These are phyloP conservation scores for Bipolaris oryzae DNA, from an alignment of 2,329 filamentous ascomycete genomes.

Conservation along the genomic window DNA sequence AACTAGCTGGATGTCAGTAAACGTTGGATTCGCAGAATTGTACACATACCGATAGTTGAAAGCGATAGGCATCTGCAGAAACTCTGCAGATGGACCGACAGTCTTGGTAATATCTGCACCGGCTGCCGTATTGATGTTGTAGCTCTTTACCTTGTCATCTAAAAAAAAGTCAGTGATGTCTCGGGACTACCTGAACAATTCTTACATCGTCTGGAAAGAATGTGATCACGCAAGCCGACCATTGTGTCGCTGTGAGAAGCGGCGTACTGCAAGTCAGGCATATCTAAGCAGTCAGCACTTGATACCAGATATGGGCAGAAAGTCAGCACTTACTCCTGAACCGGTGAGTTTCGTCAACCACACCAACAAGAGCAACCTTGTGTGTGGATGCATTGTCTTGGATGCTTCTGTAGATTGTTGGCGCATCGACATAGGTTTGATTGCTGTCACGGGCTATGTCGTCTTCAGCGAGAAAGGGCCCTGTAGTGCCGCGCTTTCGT, in stretches of 20 bases:
- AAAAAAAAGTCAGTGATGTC: not conserved
- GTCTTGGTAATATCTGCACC: conserved; percentile 68
- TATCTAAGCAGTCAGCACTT: conserved; percentile 52
- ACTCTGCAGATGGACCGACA: conserved; percentile 79
- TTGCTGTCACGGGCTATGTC: conserved; percentile 10
- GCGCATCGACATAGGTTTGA: conserved; percentile 28
- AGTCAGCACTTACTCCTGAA: conserved; percentile 67
- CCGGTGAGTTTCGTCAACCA: conserved; percentile 80
- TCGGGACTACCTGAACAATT: conserved; percentile 7
- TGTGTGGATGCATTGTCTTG: conserved; percentile 73
- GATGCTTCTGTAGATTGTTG: conserved; percentile 65
- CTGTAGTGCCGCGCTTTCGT: conserved; percentile 77
- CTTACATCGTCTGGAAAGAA: conserved; percentile 74
- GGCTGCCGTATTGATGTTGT: conserved; percentile 54
- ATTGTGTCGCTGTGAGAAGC: conserved; percentile 72
- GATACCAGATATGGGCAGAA: not conserved
- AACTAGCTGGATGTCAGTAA: conserved; percentile 55
- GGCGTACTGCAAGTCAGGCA: conserved; percentile 87
- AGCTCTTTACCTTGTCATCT: conserved; percentile 67
- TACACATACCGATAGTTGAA: conserved; percentile 63
- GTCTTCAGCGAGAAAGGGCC: conserved; percentile 59
- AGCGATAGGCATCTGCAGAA: conserved; percentile 74
- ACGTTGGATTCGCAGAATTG: not conserved
- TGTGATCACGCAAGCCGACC: conserved; percentile 70
- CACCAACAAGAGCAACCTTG: conserved; percentile 70